These are phyloP conservation scores for Zasmidium citrigriseum DNA, from an alignment of 2,329 filamentous ascomycete genomes.

Conservation along the genomic window DNA sequence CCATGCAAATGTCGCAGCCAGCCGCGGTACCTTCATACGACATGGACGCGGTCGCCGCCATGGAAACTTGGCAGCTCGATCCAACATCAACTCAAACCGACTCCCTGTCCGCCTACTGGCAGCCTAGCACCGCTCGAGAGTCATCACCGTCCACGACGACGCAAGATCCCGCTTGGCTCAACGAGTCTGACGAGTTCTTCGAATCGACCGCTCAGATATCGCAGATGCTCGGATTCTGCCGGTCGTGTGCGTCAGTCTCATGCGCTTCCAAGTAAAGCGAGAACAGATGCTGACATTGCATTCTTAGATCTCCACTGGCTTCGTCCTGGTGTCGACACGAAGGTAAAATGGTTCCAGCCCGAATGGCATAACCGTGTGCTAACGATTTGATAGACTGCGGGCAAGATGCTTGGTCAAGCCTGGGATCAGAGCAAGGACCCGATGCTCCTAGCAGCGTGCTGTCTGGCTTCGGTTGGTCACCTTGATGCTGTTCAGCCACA, in stretches of 20 bases:
- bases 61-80: slow-evolving; percentile 7
- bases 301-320: slow-evolving; percentile 10
- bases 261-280: background rate
- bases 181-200: slow-evolving; percentile 2
- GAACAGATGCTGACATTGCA: background rate
- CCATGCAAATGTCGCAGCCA: background rate
- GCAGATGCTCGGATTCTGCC: slow-evolving; percentile 9
- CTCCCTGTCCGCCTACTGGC: slow-evolving; percentile 1
- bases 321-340: slow-evolving; percentile 10
- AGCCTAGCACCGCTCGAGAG: background rate
- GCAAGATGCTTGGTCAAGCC: slow-evolving; percentile 3
- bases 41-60: background rate
- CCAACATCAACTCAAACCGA: background rate
- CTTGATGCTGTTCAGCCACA: slow-evolving; percentile 9
- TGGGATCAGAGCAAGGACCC: slow-evolving; percentile 1
- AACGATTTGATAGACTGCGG: background rate
- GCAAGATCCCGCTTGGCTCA: slow-evolving; percentile 1
- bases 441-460: slow-evolving; percentile 10
- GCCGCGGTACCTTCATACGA: background rate
- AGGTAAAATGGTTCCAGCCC: background rate
- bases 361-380: background rate
- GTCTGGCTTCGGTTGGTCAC: slow-evolving; percentile 13
- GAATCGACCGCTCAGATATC: slow-evolving; percentile 6
- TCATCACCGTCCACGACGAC: background rate
- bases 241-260: slow-evolving; percentile 11